Percentiles rank a stretch among this genome's conserved stretches.
Evolutionary conservation across 306 rosid species (phyloP).

Genomic region (Medicago arabica): DNA sequence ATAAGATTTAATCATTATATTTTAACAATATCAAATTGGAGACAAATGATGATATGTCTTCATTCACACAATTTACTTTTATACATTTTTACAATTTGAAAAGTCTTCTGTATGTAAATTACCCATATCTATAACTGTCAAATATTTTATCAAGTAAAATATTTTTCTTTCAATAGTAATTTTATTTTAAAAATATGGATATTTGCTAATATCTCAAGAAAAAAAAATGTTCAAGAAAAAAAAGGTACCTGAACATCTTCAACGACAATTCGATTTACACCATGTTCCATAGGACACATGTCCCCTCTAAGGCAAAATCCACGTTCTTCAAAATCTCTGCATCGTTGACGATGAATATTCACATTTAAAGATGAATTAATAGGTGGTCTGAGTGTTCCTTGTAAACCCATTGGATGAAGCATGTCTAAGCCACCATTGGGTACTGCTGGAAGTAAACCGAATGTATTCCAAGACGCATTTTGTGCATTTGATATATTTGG

Average conservation of each 20-base stretch:
- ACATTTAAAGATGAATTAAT: slow-evolving; percentile 79
- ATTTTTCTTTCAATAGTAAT: neutral
- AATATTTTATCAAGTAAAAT: neutral
- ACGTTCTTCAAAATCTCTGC: slow-evolving; percentile 99
- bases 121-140: neutral
- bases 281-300: slow-evolving; percentile 99
- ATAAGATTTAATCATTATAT: neutral
- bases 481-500: slow-evolving; percentile 86
- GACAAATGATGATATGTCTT: neutral
- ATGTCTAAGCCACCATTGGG: slow-evolving; percentile 88
- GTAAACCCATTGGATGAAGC: slow-evolving; percentile 86
- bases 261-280: slow-evolving; percentile 92
- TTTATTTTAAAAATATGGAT: slow-evolving; percentile 15
- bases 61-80: neutral
- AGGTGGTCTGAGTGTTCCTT: slow-evolving; percentile 82
- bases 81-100: slow-evolving; percentile 13
- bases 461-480: slow-evolving; percentile 85
- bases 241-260: slow-evolving; percentile 95
- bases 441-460: slow-evolving; percentile 80
- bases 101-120: neutral
- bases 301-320: slow-evolving; percentile 99
- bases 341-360: slow-evolving; percentile 83
- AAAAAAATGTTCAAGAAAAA: neutral
- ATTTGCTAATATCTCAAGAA: slow-evolving; percentile 26
- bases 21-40: neutral